A percentile compares a stretch with the other conserved stretches of the same genome.
Conservation (phyloP, 202 grass and related monocot species). For the Zoysia matrella region DNA sequence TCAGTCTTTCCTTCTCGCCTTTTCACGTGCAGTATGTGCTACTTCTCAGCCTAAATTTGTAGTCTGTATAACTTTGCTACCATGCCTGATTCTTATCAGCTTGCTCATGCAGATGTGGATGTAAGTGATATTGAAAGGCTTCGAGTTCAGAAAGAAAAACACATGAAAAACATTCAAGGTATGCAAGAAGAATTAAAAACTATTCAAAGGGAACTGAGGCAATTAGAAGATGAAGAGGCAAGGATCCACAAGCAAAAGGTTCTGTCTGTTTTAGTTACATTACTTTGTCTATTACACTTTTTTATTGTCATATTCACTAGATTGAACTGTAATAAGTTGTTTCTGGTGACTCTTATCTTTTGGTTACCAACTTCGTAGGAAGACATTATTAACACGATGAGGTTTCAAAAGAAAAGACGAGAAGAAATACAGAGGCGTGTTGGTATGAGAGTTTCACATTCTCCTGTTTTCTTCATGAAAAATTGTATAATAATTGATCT, state of each 20-base stretch:
- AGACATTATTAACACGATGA: constrained; percentile 64
- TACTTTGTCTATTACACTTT: too few species aligned
- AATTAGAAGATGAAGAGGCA: constrained; percentile 85
- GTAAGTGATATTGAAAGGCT: constrained; percentile 68
- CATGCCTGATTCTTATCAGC: constrained; percentile 33
- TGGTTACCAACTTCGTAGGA: constrained; percentile 60
- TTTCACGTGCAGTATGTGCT: constrained; percentile 76
- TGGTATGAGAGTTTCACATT: constrained; percentile 41
- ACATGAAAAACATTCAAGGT: constrained; percentile 46
- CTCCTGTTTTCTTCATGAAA: constrained; percentile 22
- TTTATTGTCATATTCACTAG: neutral
- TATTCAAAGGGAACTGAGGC: constrained; percentile 60
- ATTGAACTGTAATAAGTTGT: constrained; percentile 23
- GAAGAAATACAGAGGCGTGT: constrained; percentile 64
- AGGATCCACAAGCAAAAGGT: constrained; percentile 76
- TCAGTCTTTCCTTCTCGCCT: constrained; percentile 58
- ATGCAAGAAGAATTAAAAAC: constrained; percentile 54
- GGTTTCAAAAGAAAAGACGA: constrained; percentile 60
- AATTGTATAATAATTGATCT: constrained; percentile 39
- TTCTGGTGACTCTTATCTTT: constrained; percentile 27
- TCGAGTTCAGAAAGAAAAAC: constrained; percentile 53
- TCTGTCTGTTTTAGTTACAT: constrained; percentile 27
- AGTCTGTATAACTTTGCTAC: constrained; percentile 17
- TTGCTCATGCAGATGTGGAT: constrained; percentile 64
- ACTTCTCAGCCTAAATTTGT: constrained; percentile 20